These are phyloP conservation scores for Tetracladium maxilliforme DNA, from an alignment of 2,329 filamentous ascomycete species.

Conservation along the genomic window DNA sequence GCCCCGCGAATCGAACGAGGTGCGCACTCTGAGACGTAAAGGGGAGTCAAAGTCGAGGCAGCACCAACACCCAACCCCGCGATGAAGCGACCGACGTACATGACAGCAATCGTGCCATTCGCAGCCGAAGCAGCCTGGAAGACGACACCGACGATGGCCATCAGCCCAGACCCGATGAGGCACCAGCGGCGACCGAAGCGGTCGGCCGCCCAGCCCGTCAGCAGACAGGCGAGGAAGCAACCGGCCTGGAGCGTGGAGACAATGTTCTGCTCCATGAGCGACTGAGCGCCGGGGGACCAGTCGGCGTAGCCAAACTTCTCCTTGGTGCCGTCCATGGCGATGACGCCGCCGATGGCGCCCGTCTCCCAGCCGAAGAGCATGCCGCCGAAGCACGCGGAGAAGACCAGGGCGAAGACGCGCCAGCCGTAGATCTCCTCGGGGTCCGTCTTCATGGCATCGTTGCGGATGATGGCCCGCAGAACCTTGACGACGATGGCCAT, in stretches of 20 bases:
- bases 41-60: constrained; percentile 1
- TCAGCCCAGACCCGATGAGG: constrained; percentile 2
- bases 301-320: constrained; percentile 2
- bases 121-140: constrained; percentile 3
- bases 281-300: constrained; percentile 1
- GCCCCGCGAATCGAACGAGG: constrained; percentile 1
- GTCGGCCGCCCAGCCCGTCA: constrained; percentile 3
- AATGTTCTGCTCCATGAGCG: constrained; percentile 3
- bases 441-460: constrained; percentile 3
- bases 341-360: constrained; percentile 10
- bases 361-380: constrained; percentile 11
- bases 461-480: constrained; percentile 2
- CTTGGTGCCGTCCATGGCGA: constrained; percentile 9
- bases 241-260: constrained; percentile 3
- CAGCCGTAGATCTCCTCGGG: constrained; percentile 3
- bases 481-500: too few relatives aligned
- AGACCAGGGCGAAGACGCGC: constrained; percentile 2
- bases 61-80: constrained; percentile 5
- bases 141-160: constrained; percentile 2
- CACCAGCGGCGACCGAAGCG: constrained; percentile 3
- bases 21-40: constrained; percentile 1
- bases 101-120: constrained; percentile 1
- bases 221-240: constrained; percentile 3
- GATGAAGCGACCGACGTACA: constrained; percentile 3
- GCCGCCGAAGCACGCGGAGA: constrained; percentile 4